Evolutionary conservation across 805 yeast species (phyloP).

Genomic region (Cyberlindnera amylophila): DNA sequence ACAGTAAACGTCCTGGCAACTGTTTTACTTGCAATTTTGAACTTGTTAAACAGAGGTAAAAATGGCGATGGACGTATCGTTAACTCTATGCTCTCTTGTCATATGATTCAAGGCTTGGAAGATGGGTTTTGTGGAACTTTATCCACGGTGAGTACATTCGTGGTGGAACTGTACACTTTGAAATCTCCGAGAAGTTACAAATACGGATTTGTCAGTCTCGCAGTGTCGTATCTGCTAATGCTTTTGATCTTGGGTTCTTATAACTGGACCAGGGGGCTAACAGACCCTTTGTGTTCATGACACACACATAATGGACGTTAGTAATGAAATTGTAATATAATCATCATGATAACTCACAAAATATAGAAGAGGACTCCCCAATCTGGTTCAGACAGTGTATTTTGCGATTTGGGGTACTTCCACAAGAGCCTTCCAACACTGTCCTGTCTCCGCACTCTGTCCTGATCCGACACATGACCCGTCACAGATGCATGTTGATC

Average conservation of each 20-base stretch:
- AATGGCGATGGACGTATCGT: slow-evolving; percentile 28
- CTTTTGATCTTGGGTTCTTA: slow-evolving; percentile 68
- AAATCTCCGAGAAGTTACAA: slow-evolving; percentile 36
- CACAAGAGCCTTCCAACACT: not conserved
- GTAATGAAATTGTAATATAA: no score
- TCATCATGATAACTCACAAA: no score
- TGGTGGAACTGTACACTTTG: slow-evolving; percentile 54
- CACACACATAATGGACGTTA: no score
- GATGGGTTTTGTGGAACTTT: slow-evolving; percentile 71
- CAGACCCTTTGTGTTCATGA: slow-evolving; percentile 20
- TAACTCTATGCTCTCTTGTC: slow-evolving; percentile 38
- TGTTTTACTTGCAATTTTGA: slow-evolving; percentile 39
- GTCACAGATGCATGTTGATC: slow-evolving; percentile 21
- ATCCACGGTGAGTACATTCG: slow-evolving; percentile 75
- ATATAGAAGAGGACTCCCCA: slow-evolving; percentile 11
- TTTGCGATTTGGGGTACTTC: not conserved
- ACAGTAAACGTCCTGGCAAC: slow-evolving; percentile 47
- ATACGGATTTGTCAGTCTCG: slow-evolving; percentile 50
- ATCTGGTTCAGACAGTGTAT: slow-evolving; percentile 13
- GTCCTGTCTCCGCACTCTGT: slow-evolving; percentile 1
- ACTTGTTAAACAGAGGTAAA: slow-evolving; percentile 43
- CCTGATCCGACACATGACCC: slow-evolving; percentile 23
- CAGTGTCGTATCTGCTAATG: slow-evolving; percentile 43
- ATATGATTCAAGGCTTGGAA: slow-evolving; percentile 48
- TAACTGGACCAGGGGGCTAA: slow-evolving; percentile 59